Conservation (phyloP, 345 rosid genomes). For the Populus euphratica region DNA sequence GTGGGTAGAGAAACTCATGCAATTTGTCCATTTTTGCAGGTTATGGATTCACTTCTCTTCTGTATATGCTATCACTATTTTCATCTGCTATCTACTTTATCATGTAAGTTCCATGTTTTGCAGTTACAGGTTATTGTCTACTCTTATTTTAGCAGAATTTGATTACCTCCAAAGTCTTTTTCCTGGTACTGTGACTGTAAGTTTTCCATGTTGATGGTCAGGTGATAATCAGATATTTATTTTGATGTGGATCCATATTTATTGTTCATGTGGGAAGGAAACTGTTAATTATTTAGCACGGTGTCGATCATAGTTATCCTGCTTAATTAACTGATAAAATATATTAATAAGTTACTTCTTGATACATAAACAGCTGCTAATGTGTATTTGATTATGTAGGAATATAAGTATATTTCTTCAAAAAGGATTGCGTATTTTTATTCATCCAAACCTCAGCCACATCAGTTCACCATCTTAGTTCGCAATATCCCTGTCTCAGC, state of each 20-base stretch:
- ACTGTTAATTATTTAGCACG: not conserved
- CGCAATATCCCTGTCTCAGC: conserved; percentile 65
- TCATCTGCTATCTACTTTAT: conserved; percentile 73
- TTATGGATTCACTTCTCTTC: conserved; percentile 91
- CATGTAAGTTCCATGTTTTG: conserved; percentile 44
- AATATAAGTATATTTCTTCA: conserved; percentile 57
- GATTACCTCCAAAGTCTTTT: not conserved
- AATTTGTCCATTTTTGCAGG: conserved; percentile 48
- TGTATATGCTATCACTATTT: conserved; percentile 66
- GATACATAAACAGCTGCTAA: not conserved
- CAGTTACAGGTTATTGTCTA: not conserved
- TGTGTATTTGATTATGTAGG: conserved; percentile 48
- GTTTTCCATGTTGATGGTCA: not conserved
- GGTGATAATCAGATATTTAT: not conserved
- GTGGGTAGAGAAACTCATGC: conserved; percentile 11
- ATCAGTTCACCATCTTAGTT: conserved; percentile 85
- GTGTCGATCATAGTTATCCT: not conserved
- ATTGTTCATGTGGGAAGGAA: not conserved
- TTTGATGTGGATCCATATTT: not conserved
- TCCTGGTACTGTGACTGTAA: conserved; percentile 4
- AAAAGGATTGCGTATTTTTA: conserved; percentile 76
- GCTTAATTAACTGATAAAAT: not conserved
- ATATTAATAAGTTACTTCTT: not conserved
- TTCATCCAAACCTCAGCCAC: conserved; percentile 83
- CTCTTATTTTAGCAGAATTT: not conserved